Conservation (phyloP, 208 protist genomes). For the Crithidia fasciculata region DNA sequence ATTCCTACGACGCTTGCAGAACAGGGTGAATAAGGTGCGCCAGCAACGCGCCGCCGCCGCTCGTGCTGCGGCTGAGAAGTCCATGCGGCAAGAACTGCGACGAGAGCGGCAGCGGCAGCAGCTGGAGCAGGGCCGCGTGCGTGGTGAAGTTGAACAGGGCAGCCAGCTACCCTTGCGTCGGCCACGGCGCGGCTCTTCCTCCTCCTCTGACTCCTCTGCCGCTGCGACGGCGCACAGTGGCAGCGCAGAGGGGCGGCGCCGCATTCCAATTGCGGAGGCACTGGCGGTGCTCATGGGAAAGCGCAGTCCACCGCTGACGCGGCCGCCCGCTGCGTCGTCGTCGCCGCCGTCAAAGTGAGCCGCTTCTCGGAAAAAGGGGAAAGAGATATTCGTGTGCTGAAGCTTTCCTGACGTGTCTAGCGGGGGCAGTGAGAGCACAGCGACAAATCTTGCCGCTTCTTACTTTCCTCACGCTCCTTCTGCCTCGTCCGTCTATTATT, state of each 20-base stretch:
- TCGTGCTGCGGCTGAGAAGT: conserved; percentile 37
- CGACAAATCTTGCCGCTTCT: not conserved
- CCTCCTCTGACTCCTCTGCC: conserved; percentile 14
- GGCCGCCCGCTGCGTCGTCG: conserved; percentile 10
- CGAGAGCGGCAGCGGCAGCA: conserved; percentile 34
- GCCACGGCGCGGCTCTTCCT: not conserved
- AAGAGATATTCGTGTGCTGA: not conserved
- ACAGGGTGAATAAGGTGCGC: conserved; percentile 17
- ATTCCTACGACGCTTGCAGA: conserved; percentile 15
- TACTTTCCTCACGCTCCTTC: conserved; percentile 4
- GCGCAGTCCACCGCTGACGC: conserved; percentile 9
- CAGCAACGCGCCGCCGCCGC: conserved; percentile 14
- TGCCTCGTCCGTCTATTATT: not conserved
- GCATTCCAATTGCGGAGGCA: conserved; percentile 54
- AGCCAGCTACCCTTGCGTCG: not conserved
- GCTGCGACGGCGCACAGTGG: not conserved
- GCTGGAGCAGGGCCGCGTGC: conserved; percentile 15
- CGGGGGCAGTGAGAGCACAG: too few relatives aligned
- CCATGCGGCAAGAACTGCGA: conserved; percentile 37
- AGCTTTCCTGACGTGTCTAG: not conserved
- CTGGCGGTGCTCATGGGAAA: conserved; percentile 58
- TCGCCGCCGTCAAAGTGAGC: not conserved
- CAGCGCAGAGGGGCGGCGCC: conserved; percentile 12
- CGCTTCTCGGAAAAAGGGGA: not conserved
- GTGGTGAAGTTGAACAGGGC: conserved; percentile 2